These are phyloP conservation scores for Stygiomarasmius scandens DNA, from an alignment of 1,284 basidiomycete genomes.

Conservation along the genomic window DNA sequence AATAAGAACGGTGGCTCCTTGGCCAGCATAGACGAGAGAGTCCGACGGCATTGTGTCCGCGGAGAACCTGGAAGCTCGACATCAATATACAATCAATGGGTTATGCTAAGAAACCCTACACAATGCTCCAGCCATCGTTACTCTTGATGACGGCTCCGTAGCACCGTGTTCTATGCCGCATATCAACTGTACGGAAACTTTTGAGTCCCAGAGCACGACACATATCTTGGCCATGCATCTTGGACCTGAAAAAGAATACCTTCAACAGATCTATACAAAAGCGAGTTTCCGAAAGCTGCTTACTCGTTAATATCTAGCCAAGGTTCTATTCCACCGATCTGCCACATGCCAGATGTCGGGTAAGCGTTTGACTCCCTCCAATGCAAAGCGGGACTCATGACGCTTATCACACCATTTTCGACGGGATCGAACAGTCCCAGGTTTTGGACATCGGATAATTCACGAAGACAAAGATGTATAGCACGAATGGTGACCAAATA, in stretches of 20 bases:
- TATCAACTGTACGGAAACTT: constrained; percentile 65
- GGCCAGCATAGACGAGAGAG: constrained; percentile 67
- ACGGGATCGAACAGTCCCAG: constrained; percentile 56
- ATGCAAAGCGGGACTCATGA: constrained; percentile 60
- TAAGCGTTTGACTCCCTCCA: constrained; percentile 44
- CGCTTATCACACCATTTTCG: constrained; percentile 52
- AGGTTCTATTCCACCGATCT: constrained; percentile 41
- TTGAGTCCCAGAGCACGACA: constrained; percentile 55
- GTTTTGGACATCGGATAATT: constrained; percentile 66
- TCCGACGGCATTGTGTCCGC: constrained; percentile 87
- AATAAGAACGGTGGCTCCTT: constrained; percentile 80
- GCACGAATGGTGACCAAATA: constrained; percentile 68
- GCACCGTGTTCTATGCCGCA: constrained; percentile 73
- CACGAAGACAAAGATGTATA: constrained; percentile 65
- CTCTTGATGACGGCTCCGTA: constrained; percentile 75
- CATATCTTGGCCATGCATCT: constrained; percentile 41
- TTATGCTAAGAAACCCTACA: constrained; percentile 59
- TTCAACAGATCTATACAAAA: neutral
- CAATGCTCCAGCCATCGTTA: constrained; percentile 78
- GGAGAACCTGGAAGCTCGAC: too few species aligned
- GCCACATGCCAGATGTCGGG: constrained; percentile 40
- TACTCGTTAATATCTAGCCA: constrained; percentile 46
- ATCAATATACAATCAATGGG: too few species aligned
- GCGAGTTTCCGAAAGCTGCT: constrained; percentile 11
- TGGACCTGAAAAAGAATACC: constrained; percentile 35